Evolutionary conservation across 2,329 filamentous ascomycete species (phyloP).

Genomic region (Fusarium abutilonis): DNA sequence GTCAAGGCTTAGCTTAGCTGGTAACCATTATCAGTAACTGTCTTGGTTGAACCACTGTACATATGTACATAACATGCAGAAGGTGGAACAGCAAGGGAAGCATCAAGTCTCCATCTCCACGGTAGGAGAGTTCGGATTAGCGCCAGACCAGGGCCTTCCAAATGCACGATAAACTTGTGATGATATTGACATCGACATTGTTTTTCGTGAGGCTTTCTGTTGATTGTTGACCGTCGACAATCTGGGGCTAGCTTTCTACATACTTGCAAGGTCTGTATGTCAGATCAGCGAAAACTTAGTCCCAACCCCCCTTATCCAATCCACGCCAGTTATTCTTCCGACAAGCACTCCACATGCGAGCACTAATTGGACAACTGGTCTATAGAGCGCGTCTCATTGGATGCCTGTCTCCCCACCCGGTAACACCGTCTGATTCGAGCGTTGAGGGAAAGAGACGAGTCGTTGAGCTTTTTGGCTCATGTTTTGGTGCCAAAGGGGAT

Average conservation of each 20-base stretch:
- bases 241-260: constrained; percentile 15
- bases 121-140: too few relatives aligned
- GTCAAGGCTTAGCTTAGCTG: constrained; percentile 24
- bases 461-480: constrained; percentile 2
- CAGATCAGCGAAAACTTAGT: constrained; percentile 32
- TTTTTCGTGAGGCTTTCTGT: constrained; percentile 4
- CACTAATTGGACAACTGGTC: constrained; percentile 27
- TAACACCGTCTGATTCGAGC: constrained; percentile 30
- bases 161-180: not conserved
- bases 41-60: not conserved
- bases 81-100: not conserved
- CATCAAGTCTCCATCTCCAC: too few relatives aligned
- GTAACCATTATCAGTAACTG: constrained; percentile 27
- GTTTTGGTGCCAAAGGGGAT: constrained; percentile 18
- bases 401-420: constrained; percentile 3
- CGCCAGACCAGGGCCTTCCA: not conserved
- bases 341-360: constrained; percentile 11
- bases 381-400: constrained; percentile 20
- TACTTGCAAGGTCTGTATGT: constrained; percentile 25
- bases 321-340: constrained; percentile 4
- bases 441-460: constrained; percentile 1
- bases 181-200: not conserved
- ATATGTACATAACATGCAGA: not conserved
- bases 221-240: constrained; percentile 31
- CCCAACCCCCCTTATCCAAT: constrained; percentile 18